Evolutionary conservation across 345 rosid genomes (phyloP).

Genomic region (Linum tenue): DNA sequence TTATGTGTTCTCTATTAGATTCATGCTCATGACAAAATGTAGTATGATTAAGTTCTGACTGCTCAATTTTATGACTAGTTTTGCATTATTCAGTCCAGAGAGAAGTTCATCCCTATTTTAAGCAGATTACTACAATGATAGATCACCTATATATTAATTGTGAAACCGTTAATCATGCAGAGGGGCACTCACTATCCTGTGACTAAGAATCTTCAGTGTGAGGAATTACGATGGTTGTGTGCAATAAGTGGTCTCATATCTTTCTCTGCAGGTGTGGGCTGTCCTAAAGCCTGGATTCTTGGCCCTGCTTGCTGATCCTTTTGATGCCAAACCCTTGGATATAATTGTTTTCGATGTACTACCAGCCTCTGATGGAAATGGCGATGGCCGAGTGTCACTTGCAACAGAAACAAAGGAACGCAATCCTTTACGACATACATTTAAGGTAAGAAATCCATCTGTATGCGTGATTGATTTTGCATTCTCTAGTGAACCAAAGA

Average conservation of each 20-base stretch:
- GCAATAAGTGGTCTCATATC: conserved; percentile 1
- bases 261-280: conserved; percentile 77
- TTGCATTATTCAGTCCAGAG: neutral
- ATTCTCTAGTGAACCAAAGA: neutral
- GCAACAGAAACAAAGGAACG: conserved; percentile 83
- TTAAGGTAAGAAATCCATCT: conserved; percentile 44
- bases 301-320: conserved; percentile 82
- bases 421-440: conserved; percentile 90
- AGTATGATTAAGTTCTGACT: neutral
- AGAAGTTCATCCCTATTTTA: neutral
- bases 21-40: neutral
- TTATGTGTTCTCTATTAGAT: neutral
- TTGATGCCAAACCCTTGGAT: conserved; percentile 75
- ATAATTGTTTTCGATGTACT: conserved; percentile 88
- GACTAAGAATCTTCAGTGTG: neutral
- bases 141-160: conserved; percentile 3
- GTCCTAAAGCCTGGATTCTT: conserved; percentile 95
- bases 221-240: neutral
- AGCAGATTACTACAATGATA: neutral
- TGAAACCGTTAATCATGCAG: neutral
- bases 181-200: neutral
- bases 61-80: neutral
- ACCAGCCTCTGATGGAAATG: conserved; percentile 79
- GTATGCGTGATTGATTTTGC: neutral
- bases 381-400: conserved; percentile 62